phyloP scores from a whole-genome alignment of 352 stramenopile genomes.

The Globisporangium solare region DNA sequence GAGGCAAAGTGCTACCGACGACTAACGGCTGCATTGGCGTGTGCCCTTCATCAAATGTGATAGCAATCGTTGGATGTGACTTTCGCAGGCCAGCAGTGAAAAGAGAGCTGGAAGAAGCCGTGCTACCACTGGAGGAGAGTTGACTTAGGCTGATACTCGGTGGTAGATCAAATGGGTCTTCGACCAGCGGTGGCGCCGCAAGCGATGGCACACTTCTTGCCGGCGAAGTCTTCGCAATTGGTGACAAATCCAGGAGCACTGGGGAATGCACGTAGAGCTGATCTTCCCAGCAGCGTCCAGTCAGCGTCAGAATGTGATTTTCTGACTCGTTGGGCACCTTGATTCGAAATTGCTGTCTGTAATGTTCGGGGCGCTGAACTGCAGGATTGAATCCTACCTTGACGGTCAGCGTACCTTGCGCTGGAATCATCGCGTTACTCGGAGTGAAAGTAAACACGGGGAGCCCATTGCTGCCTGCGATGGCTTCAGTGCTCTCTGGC shows the following conservation, averaged over 20 bases:
- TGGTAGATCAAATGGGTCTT: constrained; percentile 70
- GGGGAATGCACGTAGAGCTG: constrained; percentile 63
- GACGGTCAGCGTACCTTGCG: constrained; percentile 43
- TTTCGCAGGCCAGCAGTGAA: constrained; percentile 38
- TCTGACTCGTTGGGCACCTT: constrained; percentile 76
- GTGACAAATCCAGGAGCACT: constrained; percentile 14
- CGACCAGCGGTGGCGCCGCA: constrained; percentile 20
- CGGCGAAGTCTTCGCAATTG: background rate
- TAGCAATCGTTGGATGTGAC: constrained; percentile 25
- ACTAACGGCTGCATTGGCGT: constrained; percentile 21
- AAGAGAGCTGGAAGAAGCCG: constrained; percentile 11
- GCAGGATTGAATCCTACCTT: constrained; percentile 63
- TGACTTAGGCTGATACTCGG: constrained; percentile 32
- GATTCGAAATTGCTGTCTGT: constrained; percentile 47
- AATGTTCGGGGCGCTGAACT: constrained; percentile 53
- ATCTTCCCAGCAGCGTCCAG: constrained; percentile 74
- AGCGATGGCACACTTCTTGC: background rate
- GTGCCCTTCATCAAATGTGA: constrained; percentile 31
- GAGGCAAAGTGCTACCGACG: constrained; percentile 43
- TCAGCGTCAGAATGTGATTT: constrained; percentile 42
- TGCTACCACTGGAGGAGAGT: constrained; percentile 13
- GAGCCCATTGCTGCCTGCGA: constrained; percentile 21
- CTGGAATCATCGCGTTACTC: constrained; percentile 49
- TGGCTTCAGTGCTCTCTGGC: background rate
- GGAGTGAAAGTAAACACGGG: constrained; percentile 66